phyloP scores from a whole-genome alignment of 78 protist genomes.

The Dictyostelium purpureum region DNA sequence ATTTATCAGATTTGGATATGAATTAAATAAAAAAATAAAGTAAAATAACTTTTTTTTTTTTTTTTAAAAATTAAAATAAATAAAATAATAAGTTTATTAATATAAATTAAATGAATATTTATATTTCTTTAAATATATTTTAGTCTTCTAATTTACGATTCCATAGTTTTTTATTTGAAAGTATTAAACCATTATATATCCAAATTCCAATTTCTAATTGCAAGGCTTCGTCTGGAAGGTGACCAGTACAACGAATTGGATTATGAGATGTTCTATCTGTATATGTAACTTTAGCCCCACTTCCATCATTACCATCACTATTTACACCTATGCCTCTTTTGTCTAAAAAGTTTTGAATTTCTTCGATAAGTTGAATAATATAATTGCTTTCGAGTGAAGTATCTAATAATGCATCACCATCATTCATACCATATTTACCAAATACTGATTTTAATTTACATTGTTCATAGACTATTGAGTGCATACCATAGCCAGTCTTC shows the following conservation, averaged over 20 bases:
- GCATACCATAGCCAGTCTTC: background rate
- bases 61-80: background rate
- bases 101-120: too few relatives aligned
- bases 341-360: slow-evolving; percentile 45
- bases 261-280: slow-evolving; percentile 17
- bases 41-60: background rate
- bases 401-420: slow-evolving; percentile 69
- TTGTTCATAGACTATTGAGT: background rate
- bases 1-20: slow-evolving; percentile 6
- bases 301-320: slow-evolving; percentile 7
- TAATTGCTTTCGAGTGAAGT: background rate
- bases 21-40: background rate
- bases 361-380: slow-evolving; percentile 19
- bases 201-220: slow-evolving; percentile 1
- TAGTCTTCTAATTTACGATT: slow-evolving; percentile 9
- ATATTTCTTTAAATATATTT: background rate
- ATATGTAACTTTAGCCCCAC: slow-evolving; percentile 33
- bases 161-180: background rate
- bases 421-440: slow-evolving; percentile 65
- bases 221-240: slow-evolving; percentile 8
- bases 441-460: slow-evolving; percentile 32
- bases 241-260: slow-evolving; percentile 59
- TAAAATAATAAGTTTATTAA: background rate
- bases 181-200: slow-evolving; percentile 47
- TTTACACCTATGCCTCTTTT: slow-evolving; percentile 29